phyloP scores from a whole-genome alignment of 345 rosid species.

The Citrus hindsii region DNA sequence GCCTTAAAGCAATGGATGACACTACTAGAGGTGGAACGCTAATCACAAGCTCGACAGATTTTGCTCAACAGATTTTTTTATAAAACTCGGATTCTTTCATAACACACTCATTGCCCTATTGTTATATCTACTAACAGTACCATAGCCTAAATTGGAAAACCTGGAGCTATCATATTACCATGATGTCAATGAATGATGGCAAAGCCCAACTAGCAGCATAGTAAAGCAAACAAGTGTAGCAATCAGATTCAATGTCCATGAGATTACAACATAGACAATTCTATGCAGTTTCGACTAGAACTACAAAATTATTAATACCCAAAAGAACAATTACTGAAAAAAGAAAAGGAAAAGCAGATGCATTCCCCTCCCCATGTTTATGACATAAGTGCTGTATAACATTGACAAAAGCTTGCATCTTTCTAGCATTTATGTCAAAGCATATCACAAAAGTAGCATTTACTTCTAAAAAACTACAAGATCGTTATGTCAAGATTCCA shows the following conservation, averaged over 20 bases:
- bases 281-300: neutral
- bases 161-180: neutral
- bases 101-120: neutral
- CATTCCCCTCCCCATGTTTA: neutral
- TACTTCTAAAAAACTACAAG: neutral
- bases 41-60: neutral
- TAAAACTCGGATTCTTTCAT: neutral
- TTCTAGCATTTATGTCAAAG: neutral
- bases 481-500: neutral
- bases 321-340: neutral
- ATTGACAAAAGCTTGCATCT: neutral
- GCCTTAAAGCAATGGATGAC: neutral
- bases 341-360: neutral
- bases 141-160: neutral
- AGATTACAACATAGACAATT: neutral
- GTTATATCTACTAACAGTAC: neutral
- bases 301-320: neutral
- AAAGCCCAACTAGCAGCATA: neutral
- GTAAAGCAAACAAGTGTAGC: neutral
- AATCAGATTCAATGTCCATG: too few species aligned
- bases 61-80: neutral
- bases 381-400: neutral
- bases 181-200: neutral
- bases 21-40: neutral
- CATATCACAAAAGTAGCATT: neutral